These are phyloP conservation scores for Glaciozyma antarctica DNA, from an alignment of 768 basidiomycete species.

Conservation along the genomic window DNA sequence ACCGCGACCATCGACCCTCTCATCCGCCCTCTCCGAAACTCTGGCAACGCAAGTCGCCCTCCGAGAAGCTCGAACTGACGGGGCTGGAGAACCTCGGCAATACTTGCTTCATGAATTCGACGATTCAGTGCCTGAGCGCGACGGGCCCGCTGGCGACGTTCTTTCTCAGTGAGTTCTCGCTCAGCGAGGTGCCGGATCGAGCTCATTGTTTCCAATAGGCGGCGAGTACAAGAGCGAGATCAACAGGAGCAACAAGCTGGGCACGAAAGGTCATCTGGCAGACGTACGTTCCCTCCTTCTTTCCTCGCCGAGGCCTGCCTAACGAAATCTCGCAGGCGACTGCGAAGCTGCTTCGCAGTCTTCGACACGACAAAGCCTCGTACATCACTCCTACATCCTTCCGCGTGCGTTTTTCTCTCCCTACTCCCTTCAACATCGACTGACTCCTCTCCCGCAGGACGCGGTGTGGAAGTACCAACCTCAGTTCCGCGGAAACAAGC, in stretches of 20 bases:
- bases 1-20: background rate
- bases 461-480: constrained; percentile 65
- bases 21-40: background rate
- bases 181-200: background rate
- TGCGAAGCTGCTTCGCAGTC: background rate
- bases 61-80: constrained; percentile 30
- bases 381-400: constrained; percentile 53
- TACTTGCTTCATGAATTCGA: constrained; percentile 92
- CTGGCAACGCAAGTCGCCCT: background rate
- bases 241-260: constrained; percentile 70
- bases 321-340: too few relatives aligned
- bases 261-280: constrained; percentile 70
- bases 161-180: constrained; percentile 58
- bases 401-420: background rate
- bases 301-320: too few relatives aligned
- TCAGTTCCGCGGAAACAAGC: constrained; percentile 61
- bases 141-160: constrained; percentile 82
- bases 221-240: constrained; percentile 43
- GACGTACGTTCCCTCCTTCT: constrained; percentile 36
- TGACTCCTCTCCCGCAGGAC: constrained; percentile 47
- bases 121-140: constrained; percentile 85
- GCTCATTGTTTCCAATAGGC: constrained; percentile 24
- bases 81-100: constrained; percentile 88
- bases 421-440: background rate
- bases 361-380: background rate